These are phyloP conservation scores for Isabelozyma pseudorhagii DNA, from an alignment of 805 yeast species.

Conservation along the genomic window DNA sequence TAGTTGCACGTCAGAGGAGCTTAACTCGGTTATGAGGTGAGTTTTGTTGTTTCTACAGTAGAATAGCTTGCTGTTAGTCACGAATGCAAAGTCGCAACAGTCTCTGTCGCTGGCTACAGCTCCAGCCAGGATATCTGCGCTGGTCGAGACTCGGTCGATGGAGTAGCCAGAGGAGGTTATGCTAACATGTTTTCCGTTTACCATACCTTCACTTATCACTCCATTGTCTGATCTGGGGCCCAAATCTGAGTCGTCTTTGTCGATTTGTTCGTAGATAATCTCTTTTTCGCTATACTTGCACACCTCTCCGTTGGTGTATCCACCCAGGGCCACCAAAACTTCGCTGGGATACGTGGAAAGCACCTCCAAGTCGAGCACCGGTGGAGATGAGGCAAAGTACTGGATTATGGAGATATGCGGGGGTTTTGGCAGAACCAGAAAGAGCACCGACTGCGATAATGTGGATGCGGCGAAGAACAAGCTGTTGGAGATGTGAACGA, in stretches of 20 bases:
- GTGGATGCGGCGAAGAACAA: conserved; percentile 28
- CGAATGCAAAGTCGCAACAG: not conserved
- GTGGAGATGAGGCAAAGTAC: conserved; percentile 25
- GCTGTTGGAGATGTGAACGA: conserved; percentile 23
- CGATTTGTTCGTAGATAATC: not conserved
- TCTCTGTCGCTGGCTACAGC: not conserved
- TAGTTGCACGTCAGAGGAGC: not conserved
- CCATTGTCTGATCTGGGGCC: not conserved
- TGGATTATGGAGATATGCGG: conserved; percentile 24
- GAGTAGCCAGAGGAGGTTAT: not conserved
- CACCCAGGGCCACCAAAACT: conserved; percentile 29
- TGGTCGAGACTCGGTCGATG: not conserved
- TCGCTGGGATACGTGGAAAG: not conserved
- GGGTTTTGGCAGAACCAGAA: conserved; percentile 17
- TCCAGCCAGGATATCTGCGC: not conserved
- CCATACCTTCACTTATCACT: not conserved
- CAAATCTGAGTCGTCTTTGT: not conserved
- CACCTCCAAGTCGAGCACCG: conserved; percentile 21
- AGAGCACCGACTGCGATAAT: conserved; percentile 28
- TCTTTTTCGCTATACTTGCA: conserved; percentile 3
- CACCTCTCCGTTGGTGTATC: conserved; percentile 32
- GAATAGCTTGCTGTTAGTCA: not conserved
- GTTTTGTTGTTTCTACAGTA: not conserved
- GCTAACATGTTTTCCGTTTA: not conserved
- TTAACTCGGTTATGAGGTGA: not conserved